Evolutionary conservation across 164 flowering plant genomes (phyloP).

Genomic region (Kalanchoe fedtschenkoi): DNA sequence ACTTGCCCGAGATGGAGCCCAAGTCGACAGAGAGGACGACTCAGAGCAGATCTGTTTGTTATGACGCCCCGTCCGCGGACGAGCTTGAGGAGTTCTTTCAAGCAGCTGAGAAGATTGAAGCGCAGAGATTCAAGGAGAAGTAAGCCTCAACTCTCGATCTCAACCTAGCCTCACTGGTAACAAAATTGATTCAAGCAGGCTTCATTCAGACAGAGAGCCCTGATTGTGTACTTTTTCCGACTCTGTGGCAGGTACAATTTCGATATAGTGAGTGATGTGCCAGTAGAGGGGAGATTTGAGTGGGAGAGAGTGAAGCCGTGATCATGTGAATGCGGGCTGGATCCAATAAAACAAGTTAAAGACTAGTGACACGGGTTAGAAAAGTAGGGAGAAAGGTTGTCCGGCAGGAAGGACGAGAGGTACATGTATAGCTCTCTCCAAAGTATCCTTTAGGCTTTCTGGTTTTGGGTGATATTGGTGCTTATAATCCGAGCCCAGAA

Average conservation of each 20-base stretch:
- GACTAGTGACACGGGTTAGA: not conserved
- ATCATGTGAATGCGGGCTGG: not conserved
- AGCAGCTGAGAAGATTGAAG: slow-evolving; percentile 2
- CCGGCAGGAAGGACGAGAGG: not conserved
- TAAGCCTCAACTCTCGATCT: not conserved
- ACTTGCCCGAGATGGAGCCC: not conserved
- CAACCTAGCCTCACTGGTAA: not conserved
- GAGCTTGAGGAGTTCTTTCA: slow-evolving; percentile 2
- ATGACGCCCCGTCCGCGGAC: not conserved
- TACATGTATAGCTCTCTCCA: not conserved
- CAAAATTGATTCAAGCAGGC: too few species aligned
- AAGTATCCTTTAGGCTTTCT: not conserved
- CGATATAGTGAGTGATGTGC: slow-evolving; percentile 1
- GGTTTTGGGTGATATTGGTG: not conserved
- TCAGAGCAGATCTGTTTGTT: not conserved
- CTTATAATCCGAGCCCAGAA: not conserved
- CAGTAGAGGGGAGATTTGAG: slow-evolving; percentile 1
- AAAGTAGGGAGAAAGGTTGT: not conserved
- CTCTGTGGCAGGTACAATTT: not conserved
- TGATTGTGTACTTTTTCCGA: not conserved
- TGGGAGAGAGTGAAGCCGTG: not conserved
- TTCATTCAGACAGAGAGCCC: not conserved
- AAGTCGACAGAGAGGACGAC: not conserved
- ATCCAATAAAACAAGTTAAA: not conserved
- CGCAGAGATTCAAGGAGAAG: not conserved